Evolutionary conservation across 305 asterid genomes (phyloP).

Genomic region (Fraxinus sp.): DNA sequence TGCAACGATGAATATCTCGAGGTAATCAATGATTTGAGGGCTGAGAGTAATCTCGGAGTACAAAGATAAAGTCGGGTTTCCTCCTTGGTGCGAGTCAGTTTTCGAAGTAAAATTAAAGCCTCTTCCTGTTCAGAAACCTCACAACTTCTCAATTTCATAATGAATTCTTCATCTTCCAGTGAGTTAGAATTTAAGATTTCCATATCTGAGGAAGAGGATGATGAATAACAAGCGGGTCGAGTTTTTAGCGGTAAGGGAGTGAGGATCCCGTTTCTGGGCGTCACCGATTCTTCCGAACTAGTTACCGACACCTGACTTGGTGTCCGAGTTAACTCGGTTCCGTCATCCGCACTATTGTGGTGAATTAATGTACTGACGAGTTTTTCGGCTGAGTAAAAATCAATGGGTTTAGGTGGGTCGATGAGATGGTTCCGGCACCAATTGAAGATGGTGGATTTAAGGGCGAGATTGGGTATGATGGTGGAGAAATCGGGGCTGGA

Average conservation of each 20-base stretch:
- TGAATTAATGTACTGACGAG: conserved; percentile 41
- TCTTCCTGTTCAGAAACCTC: conserved; percentile 72
- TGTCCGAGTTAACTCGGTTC: conserved; percentile 34
- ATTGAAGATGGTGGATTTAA: conserved; percentile 63
- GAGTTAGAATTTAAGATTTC: conserved; percentile 31
- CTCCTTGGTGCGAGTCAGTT: conserved; percentile 66
- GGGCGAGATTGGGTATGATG: conserved; percentile 80
- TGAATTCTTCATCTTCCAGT: conserved; percentile 51
- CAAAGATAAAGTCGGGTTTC: conserved; percentile 63
- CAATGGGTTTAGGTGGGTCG: conserved; percentile 58
- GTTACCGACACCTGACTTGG: conserved; percentile 46
- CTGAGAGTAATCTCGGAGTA: conserved; percentile 60
- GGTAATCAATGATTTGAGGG: conserved; percentile 43
- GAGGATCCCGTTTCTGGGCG: conserved; percentile 30
- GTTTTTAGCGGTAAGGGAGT: conserved; percentile 49
- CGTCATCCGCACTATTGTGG: not conserved
- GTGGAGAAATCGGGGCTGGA: conserved; percentile 63
- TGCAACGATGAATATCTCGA: conserved; percentile 61
- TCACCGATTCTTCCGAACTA: conserved; percentile 59
- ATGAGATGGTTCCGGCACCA: conserved; percentile 54
- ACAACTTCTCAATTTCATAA: conserved; percentile 47
- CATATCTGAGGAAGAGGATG: conserved; percentile 64
- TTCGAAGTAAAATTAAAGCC: conserved; percentile 56
- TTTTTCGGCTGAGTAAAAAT: conserved; percentile 54
- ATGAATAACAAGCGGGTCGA: conserved; percentile 54